Base-by-base conservation (phyloP, 352 stramenopile species). In the Phytopythium ostracodes region DNA sequence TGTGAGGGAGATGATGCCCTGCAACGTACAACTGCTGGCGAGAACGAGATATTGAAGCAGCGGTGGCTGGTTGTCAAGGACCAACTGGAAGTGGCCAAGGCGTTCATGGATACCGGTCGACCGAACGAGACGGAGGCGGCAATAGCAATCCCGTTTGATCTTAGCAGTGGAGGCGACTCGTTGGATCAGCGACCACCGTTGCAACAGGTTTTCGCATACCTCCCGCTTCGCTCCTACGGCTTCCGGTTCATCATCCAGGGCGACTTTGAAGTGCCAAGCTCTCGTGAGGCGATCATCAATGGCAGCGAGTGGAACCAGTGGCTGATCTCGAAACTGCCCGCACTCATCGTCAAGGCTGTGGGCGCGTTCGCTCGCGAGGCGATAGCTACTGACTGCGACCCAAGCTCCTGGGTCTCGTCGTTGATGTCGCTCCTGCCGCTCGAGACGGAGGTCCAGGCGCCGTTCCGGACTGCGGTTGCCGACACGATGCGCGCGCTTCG, bases 241-340 rank as follows among this genome's bases (percentile, higher is more conserved):
- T 91, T 96, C 35, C 81, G 79, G 1, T 96, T 93, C 75, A 90
- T 96, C 36, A 31, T 96, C 11, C 88, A 96, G 33, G 87, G 77
- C 40, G 84, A 96, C 52, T 96, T 95, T 65, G 81, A 94, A 54
- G 80, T 96, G 1, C 81, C 87, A 17, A 95, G 87, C 53, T 96
- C 84, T 25, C 79, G 88, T 33, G 88, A 96, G 59, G 84, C 87
- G 11, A 88, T 96, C 27, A 78, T 77, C 17, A 91, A 87, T 47
- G 81, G 84, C 4, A 94, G 83, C 60, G 80, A 89, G 44, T 96
- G 88, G 88, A 96, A 96, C 54, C 84, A 94, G 65, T 95, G 84
- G 85, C 80, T 96, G 18, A 71, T 95, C 17, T 77, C 83, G 11
- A 81, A 88, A 35, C 76, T 91, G 33, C 81, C 88, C 3, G 49